phyloP scores from a whole-genome alignment of 495 filamentous ascomycete species.

The Sordaria brevicollis region DNA sequence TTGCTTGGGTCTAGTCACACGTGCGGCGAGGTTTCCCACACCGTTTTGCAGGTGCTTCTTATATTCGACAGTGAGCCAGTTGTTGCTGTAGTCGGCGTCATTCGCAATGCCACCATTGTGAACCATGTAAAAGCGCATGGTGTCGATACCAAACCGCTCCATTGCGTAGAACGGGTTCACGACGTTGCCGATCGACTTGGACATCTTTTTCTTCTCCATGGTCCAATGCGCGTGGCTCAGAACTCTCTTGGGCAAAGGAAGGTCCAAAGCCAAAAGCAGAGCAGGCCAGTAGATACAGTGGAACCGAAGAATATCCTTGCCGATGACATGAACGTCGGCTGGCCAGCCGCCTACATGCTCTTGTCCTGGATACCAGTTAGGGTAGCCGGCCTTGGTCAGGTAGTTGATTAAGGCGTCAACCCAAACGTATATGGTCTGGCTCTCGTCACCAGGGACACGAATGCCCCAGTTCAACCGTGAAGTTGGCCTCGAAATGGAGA shows the following conservation, averaged over 20 bases:
- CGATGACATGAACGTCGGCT: constrained; percentile 81
- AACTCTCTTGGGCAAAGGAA: constrained; percentile 73
- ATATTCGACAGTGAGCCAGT: constrained; percentile 62
- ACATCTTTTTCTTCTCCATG: constrained; percentile 82
- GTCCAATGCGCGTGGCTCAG: constrained; percentile 94
- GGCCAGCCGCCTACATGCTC: constrained; percentile 63
- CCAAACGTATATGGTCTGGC: constrained; percentile 97
- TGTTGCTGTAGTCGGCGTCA: constrained; percentile 79
- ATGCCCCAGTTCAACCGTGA: constrained; percentile 83
- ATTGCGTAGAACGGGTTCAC: constrained; percentile 93
- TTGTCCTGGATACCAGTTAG: constrained; percentile 53
- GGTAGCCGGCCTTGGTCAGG: constrained; percentile 77
- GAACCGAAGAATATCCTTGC: constrained; percentile 93
- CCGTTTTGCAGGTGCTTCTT: constrained; percentile 63
- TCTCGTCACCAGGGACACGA: constrained; percentile 69
- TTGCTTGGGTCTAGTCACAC: constrained; percentile 54
- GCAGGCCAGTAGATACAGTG: constrained; percentile 98
- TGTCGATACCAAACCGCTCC: constrained; percentile 77
- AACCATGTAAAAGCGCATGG: constrained; percentile 78
- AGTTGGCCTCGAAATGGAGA: constrained; percentile 77
- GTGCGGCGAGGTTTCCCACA: constrained; percentile 67
- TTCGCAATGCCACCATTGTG: constrained; percentile 61
- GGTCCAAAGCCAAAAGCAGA: constrained; percentile 77
- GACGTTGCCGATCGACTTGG: constrained; percentile 87
- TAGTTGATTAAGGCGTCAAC: constrained; percentile 94